Percentiles rank a stretch among this genome's conserved stretches.
Conservation (phyloP, 352 stramenopile genomes). For the Peronospora destructor region DNA sequence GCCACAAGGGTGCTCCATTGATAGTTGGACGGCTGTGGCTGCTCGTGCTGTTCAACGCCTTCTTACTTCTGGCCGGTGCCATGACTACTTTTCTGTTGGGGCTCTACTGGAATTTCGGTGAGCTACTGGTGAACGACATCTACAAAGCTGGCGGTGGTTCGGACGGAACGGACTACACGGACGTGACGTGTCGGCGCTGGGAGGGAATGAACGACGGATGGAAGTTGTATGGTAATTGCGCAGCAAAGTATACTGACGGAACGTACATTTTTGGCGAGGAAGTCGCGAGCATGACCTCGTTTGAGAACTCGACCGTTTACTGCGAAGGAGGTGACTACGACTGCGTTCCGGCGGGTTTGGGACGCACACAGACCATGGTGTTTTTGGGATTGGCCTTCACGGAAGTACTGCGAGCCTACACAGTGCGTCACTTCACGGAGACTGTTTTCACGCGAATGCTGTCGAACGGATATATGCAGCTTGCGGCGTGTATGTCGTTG, state of each 20-base stretch:
- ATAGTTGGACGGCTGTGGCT: constrained; percentile 61
- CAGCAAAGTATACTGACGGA: constrained; percentile 32
- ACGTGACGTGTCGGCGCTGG: constrained; percentile 55
- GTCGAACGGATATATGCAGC: constrained; percentile 58
- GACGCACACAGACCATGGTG: constrained; percentile 66
- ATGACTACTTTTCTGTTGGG: constrained; percentile 48
- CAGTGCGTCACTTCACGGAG: constrained; percentile 64
- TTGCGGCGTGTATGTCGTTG: constrained; percentile 47
- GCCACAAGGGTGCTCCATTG: constrained; percentile 43
- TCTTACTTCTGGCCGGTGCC: constrained; percentile 40
- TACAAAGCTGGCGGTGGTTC: constrained; percentile 38
- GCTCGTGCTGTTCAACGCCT: constrained; percentile 50
- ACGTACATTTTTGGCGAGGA: constrained; percentile 47
- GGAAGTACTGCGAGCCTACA: constrained; percentile 72
- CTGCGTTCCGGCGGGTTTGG: constrained; percentile 51
- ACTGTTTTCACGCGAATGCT: constrained; percentile 57
- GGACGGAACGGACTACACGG: constrained; percentile 38
- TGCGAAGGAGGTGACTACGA: constrained; percentile 55
- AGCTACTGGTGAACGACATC: constrained; percentile 45
- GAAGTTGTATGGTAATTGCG: constrained; percentile 52
- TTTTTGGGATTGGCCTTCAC: constrained; percentile 64
- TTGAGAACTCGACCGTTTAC: constrained; percentile 36
- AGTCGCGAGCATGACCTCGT: constrained; percentile 21
- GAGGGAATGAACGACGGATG: constrained; percentile 42
- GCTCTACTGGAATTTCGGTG: constrained; percentile 70